These are phyloP conservation scores for Thermothelomyces thermophilus DNA, from an alignment of 2,329 filamentous ascomycete species.

Conservation along the genomic window DNA sequence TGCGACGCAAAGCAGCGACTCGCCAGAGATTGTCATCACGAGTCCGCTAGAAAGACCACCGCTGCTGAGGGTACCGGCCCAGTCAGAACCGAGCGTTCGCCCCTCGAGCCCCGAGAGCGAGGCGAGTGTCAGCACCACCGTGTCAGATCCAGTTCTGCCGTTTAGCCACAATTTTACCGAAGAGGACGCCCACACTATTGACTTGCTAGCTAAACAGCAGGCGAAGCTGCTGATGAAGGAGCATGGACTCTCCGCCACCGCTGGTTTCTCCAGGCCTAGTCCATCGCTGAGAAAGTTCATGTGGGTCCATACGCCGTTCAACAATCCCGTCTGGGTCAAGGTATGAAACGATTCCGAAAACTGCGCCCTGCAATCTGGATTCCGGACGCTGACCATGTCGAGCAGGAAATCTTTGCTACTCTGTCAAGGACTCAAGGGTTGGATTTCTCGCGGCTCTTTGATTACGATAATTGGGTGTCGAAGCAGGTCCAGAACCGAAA, in stretches of 20 bases:
- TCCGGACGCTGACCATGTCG: conserved; percentile 16
- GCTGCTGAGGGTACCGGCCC: conserved; percentile 29
- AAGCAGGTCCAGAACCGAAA: conserved; percentile 37
- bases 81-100: conserved; percentile 27
- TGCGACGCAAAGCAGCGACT: conserved; percentile 18
- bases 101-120: conserved; percentile 28
- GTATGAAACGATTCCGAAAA: conserved; percentile 28
- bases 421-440: conserved; percentile 38
- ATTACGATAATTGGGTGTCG: conserved; percentile 37
- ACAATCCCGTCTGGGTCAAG: conserved; percentile 53
- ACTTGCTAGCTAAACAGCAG: conserved; percentile 16
- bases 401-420: conserved; percentile 32
- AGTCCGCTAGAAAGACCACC: conserved; percentile 27
- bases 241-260: conserved; percentile 25
- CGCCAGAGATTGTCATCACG: conserved; percentile 36
- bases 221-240: conserved; percentile 20
- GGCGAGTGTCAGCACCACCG: conserved; percentile 24
- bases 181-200: conserved; percentile 14
- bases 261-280: conserved; percentile 37
- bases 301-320: conserved; percentile 53
- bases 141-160: conserved; percentile 29
- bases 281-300: conserved; percentile 42
- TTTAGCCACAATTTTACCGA: conserved; percentile 1
- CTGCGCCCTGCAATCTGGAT: background rate
- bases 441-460: conserved; percentile 34